Evolutionary conservation across 495 filamentous ascomycete genomes (phyloP), one percentile per base, ranked within the genome.

Genomic region (Xylaria cubensis): DNA sequence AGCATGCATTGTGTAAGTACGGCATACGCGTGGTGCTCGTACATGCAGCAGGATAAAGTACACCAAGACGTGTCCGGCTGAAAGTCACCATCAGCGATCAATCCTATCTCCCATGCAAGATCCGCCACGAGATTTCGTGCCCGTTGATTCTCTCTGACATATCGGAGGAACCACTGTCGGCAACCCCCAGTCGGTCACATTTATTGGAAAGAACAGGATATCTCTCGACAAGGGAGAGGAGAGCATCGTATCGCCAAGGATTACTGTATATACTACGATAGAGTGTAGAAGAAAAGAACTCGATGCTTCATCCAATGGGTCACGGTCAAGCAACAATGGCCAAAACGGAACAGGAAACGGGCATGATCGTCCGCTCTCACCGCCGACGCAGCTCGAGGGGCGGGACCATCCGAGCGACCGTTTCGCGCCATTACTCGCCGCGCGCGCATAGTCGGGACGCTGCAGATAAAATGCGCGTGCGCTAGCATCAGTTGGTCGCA

Each of bases 101-200:
- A 48, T 64, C 68, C 42, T 53, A 36, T 44, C 36, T 63, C 44
- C 59, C 10, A 70, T 71, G 69, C 69, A 71, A 71, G 69, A 71
- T 71, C 59, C 69, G 46, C 69, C 69, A 71, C 69, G 69, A 71
- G 69, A 71, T 71, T 71, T 64, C 10, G 58, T 51, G 26, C 39
- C 34, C 44, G 58, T 63, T 59, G 21, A 6, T 24, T 29, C 32
- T 44, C 67, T 15, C 26, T 17, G 51, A 15, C 8, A 32, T 56
- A 13, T 34, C 58, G 34, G 29, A 59, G 34, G 55, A 59, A 36
- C 26, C 34, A 61, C 32, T 10, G 19, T 61, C 58, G 32, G 21
- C 61, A 24, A 39, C 34, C 17, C 17, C 59, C 21, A 44, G 39
- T 42, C 61, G 17, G 44, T 24, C n/a, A 21, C 9, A 26, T 21